A percentile compares a stretch with the other conserved stretches of the same genome.
Evolutionary conservation across 768 basidiomycete genomes (phyloP).

Genomic region (Tricholoma furcatifolium): DNA sequence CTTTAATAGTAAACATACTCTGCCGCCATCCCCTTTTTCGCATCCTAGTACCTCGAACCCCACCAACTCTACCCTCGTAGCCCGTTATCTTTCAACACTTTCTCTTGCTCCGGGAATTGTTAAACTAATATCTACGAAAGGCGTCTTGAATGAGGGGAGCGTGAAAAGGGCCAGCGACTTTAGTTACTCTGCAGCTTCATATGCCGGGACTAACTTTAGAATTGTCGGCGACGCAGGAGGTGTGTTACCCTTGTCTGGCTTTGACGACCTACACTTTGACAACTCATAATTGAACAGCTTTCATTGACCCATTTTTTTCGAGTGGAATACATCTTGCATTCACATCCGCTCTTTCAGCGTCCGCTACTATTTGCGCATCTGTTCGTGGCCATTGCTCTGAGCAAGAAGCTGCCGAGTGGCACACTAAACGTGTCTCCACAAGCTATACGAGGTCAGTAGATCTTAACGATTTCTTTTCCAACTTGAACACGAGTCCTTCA

Average conservation of each 20-base stretch:
- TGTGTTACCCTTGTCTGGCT: conserved; percentile 22
- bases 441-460: conserved; percentile 60
- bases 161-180: conserved; percentile 60
- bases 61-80: conserved; percentile 25
- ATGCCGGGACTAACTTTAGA: conserved; percentile 53
- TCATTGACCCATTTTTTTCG: conserved; percentile 68
- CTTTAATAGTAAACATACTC: conserved; percentile 39
- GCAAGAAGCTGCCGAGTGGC: conserved; percentile 47
- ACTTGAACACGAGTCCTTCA: background rate
- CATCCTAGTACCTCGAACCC: conserved; percentile 22
- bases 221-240: conserved; percentile 71
- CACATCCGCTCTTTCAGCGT: conserved; percentile 60
- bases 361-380: conserved; percentile 55
- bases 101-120: conserved; percentile 47
- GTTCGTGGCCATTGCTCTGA: conserved; percentile 50
- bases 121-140: conserved; percentile 37
- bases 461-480: background rate
- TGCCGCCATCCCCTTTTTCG: conserved; percentile 28
- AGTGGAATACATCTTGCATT: conserved; percentile 64
- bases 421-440: conserved; percentile 52
- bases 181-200: conserved; percentile 60
- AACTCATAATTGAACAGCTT: conserved; percentile 35
- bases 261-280: background rate
- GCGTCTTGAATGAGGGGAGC: conserved; percentile 36
- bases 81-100: conserved; percentile 45